These are phyloP conservation scores for Solidago caesia DNA, from an alignment of 129 eudicot genomes.

Conservation along the genomic window DNA sequence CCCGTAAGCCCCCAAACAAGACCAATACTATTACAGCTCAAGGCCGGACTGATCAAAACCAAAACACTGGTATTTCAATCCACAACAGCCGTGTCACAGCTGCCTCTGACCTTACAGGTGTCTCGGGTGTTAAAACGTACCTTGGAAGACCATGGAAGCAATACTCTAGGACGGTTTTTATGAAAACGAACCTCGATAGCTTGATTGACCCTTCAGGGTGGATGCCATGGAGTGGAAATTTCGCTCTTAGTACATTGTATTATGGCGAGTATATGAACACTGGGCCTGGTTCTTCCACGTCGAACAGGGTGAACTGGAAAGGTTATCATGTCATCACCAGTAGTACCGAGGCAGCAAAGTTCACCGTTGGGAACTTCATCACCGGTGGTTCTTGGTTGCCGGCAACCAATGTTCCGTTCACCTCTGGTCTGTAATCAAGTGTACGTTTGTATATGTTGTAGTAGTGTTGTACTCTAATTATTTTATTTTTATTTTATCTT, in stretches of 20 bases:
- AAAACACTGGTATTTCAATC: slow-evolving; percentile 56
- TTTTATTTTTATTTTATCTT: not conserved
- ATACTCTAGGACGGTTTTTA: slow-evolving; percentile 53
- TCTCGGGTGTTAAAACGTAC: slow-evolving; percentile 38
- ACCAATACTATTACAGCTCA: slow-evolving; percentile 54
- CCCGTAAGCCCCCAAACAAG: slow-evolving; percentile 47
- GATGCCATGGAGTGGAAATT: slow-evolving; percentile 56
- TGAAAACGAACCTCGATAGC: slow-evolving; percentile 42
- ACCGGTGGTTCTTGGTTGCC: slow-evolving; percentile 64
- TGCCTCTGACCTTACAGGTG: slow-evolving; percentile 35
- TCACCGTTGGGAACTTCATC: slow-evolving; percentile 50
- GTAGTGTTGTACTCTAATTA: too few relatives aligned
- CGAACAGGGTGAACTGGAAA: slow-evolving; percentile 54
- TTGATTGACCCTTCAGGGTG: slow-evolving; percentile 55
- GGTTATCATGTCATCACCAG: slow-evolving; percentile 57
- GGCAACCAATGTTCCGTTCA: slow-evolving; percentile 46
- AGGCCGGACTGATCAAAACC: slow-evolving; percentile 55
- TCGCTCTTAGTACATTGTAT: slow-evolving; percentile 46
- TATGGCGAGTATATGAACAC: slow-evolving; percentile 58
- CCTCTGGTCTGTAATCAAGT: slow-evolving; percentile 40
- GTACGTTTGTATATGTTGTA: slow-evolving; percentile 2
- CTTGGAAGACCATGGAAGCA: slow-evolving; percentile 64
- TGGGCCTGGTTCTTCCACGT: slow-evolving; percentile 49
- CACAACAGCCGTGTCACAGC: slow-evolving; percentile 52
- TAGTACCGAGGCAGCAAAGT: slow-evolving; percentile 40